Percentiles rank a stretch among this genome's conserved stretches.
Conservation (phyloP, 371 early-diverging fungal species). For the Mucor racemosus region DNA sequence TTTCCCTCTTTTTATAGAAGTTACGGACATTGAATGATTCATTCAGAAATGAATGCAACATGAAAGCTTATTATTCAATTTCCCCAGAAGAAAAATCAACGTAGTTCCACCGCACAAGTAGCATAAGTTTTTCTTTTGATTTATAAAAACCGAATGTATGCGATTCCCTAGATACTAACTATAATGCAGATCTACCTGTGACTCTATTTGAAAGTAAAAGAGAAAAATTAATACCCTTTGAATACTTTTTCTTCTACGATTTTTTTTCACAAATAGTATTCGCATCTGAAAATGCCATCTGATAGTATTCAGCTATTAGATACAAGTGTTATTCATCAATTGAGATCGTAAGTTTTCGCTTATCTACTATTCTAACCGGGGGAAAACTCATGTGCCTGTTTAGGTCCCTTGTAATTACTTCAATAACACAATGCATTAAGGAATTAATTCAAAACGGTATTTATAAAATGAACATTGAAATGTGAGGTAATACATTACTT, state of each 20-base stretch:
- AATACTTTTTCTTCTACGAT: not conserved
- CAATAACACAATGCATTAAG: constrained; percentile 57
- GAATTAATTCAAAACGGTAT: constrained; percentile 70
- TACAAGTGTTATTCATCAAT: constrained; percentile 27
- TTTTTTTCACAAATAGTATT: not conserved
- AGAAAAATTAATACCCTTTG: too few relatives aligned
- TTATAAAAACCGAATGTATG: too few relatives aligned
- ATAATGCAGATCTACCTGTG: not conserved
- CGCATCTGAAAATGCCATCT: not conserved
- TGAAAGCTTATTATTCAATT: too few relatives aligned
- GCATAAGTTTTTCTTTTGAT: too few relatives aligned
- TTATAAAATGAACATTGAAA: not conserved
- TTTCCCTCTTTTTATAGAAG: too few relatives aligned
- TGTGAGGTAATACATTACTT: too few relatives aligned
- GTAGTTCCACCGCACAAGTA: too few relatives aligned
- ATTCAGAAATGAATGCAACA: too few relatives aligned
- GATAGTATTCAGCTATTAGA: constrained; percentile 23
- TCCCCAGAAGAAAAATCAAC: too few relatives aligned
- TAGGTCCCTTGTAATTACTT: constrained; percentile 55
- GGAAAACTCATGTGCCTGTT: not conserved
- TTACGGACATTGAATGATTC: too few relatives aligned
- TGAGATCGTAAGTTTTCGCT: constrained; percentile 34
- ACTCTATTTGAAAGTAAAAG: not conserved
- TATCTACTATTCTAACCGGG: not conserved
- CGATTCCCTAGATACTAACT: too few relatives aligned